Evolutionary conservation across 1,284 basidiomycete species (phyloP).

Genomic region (Papiliotrema flavescens): DNA sequence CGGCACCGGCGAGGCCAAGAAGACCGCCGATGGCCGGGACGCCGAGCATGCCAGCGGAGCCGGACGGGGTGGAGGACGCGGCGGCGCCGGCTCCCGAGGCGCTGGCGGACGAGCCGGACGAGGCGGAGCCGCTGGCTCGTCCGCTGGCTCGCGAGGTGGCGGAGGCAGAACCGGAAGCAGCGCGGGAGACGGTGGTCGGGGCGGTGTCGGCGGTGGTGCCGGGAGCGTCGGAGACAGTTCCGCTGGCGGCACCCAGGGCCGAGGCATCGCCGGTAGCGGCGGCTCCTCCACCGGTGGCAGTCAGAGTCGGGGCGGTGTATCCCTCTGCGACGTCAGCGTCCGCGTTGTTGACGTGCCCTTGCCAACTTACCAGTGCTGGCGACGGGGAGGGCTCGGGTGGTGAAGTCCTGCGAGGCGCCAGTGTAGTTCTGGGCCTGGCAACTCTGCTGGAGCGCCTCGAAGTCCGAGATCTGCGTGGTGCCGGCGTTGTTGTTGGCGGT

Average conservation of each 20-base stretch:
- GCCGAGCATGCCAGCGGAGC: background rate
- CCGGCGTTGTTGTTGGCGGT: conserved; percentile 42
- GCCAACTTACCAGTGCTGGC: conserved; percentile 21
- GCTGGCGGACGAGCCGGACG: conserved; percentile 6
- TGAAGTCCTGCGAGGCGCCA: conserved; percentile 28
- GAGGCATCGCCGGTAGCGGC: conserved; percentile 36
- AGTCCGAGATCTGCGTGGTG: conserved; percentile 39
- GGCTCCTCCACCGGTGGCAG: conserved; percentile 41
- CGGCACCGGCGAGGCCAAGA: conserved; percentile 30
- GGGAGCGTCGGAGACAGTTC: conserved; percentile 9
- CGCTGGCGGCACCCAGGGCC: conserved; percentile 9
- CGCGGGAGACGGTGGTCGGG: background rate
- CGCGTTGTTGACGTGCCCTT: background rate
- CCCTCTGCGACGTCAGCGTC: conserved; percentile 8
- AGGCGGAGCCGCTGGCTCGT: conserved; percentile 11
- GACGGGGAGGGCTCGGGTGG: conserved; percentile 26
- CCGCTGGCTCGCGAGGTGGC: conserved; percentile 1
- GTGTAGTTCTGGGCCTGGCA: conserved; percentile 44
- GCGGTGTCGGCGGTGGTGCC: conserved; percentile 11
- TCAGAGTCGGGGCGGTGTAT: conserved; percentile 41
- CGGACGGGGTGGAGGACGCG: conserved; percentile 8
- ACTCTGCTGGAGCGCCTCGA: conserved; percentile 34
- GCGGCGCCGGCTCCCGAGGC: background rate
- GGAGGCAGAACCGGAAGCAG: conserved; percentile 7
- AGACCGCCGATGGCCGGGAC: conserved; percentile 21